Evolutionary conservation across 139 green algal species (phyloP), one percentile per base, ranked within the genome.

Genomic region (Chlamydomonas eustigma): DNA sequence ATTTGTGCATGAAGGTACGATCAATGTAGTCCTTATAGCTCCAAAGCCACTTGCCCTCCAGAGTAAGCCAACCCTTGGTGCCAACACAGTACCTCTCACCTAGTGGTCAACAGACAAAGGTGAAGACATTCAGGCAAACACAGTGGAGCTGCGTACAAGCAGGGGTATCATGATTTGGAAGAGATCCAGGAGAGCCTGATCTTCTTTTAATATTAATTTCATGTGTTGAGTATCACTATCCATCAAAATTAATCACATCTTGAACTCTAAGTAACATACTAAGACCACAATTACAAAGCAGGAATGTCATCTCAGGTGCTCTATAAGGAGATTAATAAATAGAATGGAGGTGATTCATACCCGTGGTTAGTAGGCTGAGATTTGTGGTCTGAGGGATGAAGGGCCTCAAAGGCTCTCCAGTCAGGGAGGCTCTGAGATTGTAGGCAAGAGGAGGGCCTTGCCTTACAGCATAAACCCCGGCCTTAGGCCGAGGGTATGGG

Each of bases 401-500:
- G 4, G 88, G 81, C 37, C 81, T 51, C 75, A 97, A 78, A 1
- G 85, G 58, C 74, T 92, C 31, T 0, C 82, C 91, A 0, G 74
- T 39, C 69, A 98, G 81, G 0, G 74, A 79, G 3, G 87, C 76
- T 32, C 87, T 84, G 6, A 99, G 79, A 78, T 99, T 99, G 32
- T 89, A 84, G 2, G 90, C 81, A 36, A 99, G 81, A 0, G 91
- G 87, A 0, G 88, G 86, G 0, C 93, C 93, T 81, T 95, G 79
- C 12, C 52, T 24, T 6, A 99, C 95, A 4, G 95, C 95, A 84
- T 93, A 99, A 2, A 99, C 95, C n/a, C 95, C 95, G 0, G 95
- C 94, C 74, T 98, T 99, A 18, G 95, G 95, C 18, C 95, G 81
- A 2, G 95, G 95, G 85, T 97, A 73, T 0, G 31, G 32, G 0